Conservation (phyloP, 768 basidiomycete genomes). For the Trametes cubensis region DNA sequence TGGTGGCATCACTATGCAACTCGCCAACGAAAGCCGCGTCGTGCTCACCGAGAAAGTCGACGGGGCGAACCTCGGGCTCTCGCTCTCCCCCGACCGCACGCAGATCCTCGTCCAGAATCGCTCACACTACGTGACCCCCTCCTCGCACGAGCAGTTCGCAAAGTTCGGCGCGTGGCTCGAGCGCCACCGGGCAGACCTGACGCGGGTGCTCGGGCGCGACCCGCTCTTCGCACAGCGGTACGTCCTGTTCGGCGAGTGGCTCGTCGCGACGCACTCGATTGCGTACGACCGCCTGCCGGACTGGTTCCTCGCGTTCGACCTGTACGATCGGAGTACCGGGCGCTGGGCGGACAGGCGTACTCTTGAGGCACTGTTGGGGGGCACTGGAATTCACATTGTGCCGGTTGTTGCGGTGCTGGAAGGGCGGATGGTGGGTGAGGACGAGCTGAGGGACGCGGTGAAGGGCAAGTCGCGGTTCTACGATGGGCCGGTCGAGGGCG, state of each 20-base stretch:
- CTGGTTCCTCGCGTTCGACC: conserved; percentile 60
- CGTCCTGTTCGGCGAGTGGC: conserved; percentile 66
- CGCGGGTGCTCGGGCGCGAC: conserved; percentile 46
- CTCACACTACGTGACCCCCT: conserved; percentile 58
- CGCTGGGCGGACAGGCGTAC: conserved; percentile 43
- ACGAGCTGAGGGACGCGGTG: conserved; percentile 48
- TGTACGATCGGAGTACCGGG: conserved; percentile 54
- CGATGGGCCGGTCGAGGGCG: conserved; percentile 55
- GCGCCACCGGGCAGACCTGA: conserved; percentile 46
- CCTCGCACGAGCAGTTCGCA: conserved; percentile 64
- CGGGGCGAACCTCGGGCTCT: conserved; percentile 70
- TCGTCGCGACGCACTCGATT: conserved; percentile 63
- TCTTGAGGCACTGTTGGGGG: conserved; percentile 39
- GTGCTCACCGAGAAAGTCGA: conserved; percentile 67
- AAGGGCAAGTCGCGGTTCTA: conserved; percentile 46
- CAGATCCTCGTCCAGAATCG: conserved; percentile 61
- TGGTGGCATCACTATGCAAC: background rate
- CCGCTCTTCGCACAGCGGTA: conserved; percentile 56
- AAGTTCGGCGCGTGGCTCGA: conserved; percentile 60
- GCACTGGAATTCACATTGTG: conserved; percentile 45
- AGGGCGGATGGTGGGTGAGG: conserved; percentile 44
- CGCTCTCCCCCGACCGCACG: conserved; percentile 49
- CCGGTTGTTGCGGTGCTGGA: conserved; percentile 43
- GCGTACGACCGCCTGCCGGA: conserved; percentile 56
- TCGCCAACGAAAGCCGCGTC: conserved; percentile 30